phyloP scores from a whole-genome alignment of 169 alveolate species.

The Eimeria falciformis region DNA sequence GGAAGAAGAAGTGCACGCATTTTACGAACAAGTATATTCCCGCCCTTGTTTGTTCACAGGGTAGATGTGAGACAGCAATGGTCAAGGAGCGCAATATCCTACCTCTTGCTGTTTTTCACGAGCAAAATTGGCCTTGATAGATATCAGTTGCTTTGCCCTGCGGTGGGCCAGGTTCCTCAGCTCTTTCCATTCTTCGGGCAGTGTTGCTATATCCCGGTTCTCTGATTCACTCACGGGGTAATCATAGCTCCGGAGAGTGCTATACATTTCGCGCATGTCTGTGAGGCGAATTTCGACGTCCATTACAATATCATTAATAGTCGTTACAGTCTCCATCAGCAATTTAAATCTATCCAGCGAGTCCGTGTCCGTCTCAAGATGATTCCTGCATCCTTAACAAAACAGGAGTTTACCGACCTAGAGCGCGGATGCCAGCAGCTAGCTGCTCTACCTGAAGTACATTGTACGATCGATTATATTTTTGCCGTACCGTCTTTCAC shows the following conservation, averaged over 20 bases:
- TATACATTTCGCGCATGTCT: slow-evolving; percentile 93
- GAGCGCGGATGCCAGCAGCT: slow-evolving; percentile 83
- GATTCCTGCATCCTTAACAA: slow-evolving; percentile 76
- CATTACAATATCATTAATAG: slow-evolving; percentile 91
- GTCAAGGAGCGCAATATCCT: not conserved
- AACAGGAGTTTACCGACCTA: slow-evolving; percentile 80
- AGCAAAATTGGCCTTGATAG: slow-evolving; percentile 58
- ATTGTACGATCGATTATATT: slow-evolving; percentile 66
- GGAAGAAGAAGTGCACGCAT: not conserved
- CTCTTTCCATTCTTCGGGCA: slow-evolving; percentile 81
- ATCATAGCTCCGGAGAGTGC: slow-evolving; percentile 92
- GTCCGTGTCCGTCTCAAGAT: slow-evolving; percentile 87
- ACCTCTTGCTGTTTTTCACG: slow-evolving; percentile 72
- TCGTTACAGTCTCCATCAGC: slow-evolving; percentile 87
- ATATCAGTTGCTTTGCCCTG: slow-evolving; percentile 61
- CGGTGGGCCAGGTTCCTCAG: slow-evolving; percentile 71
- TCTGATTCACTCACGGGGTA: slow-evolving; percentile 85
- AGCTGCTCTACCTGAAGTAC: slow-evolving; percentile 85
- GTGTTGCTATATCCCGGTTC: slow-evolving; percentile 83
- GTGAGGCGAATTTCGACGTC: slow-evolving; percentile 92
- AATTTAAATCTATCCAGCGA: slow-evolving; percentile 89
- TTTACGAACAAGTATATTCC: not conserved
- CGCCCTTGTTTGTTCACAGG: not conserved
- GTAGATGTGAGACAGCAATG: not conserved
- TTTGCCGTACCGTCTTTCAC: slow-evolving; percentile 60